Conservation (phyloP, 306 rosid species). For the Malus orientalis region DNA sequence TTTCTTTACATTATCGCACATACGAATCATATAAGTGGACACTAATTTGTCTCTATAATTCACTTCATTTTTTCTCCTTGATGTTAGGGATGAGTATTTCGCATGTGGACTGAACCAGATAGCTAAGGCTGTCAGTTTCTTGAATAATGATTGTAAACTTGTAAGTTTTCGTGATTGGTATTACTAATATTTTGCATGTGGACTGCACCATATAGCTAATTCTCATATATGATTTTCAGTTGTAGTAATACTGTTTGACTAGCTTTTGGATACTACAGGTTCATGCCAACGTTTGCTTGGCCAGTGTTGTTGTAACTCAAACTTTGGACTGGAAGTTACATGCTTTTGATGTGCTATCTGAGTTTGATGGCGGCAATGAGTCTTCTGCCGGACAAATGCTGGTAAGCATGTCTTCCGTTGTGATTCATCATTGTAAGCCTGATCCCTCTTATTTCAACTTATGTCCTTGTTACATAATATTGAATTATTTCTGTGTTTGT, state of each 20-base stretch:
- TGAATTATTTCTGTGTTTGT: background rate
- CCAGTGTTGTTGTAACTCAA: conserved; percentile 93
- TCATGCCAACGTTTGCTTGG: conserved; percentile 90
- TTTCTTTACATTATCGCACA: background rate
- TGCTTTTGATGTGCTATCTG: conserved; percentile 93
- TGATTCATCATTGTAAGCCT: background rate
- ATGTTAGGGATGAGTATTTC: conserved; percentile 86
- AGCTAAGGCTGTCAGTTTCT: conserved; percentile 97
- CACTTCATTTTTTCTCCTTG: conserved; percentile 1
- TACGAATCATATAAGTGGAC: background rate
- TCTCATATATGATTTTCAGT: background rate
- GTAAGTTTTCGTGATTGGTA: conserved; percentile 39
- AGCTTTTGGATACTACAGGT: conserved; percentile 44
- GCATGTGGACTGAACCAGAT: conserved; percentile 95
- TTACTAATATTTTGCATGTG: background rate
- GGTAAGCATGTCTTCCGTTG: conserved; percentile 35
- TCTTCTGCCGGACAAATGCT: conserved; percentile 69
- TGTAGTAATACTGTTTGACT: conserved; percentile 10
- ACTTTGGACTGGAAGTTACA: conserved; percentile 99
- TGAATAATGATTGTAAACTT: conserved; percentile 94
- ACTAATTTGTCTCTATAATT: background rate
- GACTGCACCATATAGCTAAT: background rate
- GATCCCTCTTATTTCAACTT: background rate
- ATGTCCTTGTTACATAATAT: background rate
- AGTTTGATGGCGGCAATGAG: conserved; percentile 69